Evolutionary conservation across 495 filamentous ascomycete species (phyloP).

Genomic region (Xylaria castorea): DNA sequence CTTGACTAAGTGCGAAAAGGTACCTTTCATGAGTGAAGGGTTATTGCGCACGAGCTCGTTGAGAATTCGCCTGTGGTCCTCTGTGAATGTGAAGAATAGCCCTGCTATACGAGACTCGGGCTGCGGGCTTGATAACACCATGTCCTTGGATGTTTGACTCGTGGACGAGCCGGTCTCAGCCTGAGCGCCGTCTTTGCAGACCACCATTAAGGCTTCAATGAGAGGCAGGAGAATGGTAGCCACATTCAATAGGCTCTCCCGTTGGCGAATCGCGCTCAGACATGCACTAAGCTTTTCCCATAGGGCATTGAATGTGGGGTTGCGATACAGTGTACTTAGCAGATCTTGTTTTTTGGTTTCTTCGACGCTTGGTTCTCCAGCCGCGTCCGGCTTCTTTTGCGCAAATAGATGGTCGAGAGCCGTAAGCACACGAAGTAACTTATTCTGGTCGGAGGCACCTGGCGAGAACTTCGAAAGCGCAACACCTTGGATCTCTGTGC

Average conservation of each 20-base stretch:
- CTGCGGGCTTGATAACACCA: conserved; percentile 77
- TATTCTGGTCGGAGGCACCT: conserved; percentile 92
- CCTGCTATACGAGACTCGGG: conserved; percentile 83
- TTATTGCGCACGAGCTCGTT: conserved; percentile 98
- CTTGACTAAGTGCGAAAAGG: conserved; percentile 93
- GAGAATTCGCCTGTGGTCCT: conserved; percentile 96
- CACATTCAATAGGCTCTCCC: conserved; percentile 94
- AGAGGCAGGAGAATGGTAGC: conserved; percentile 92
- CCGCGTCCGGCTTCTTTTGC: conserved; percentile 63
- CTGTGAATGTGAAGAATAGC: conserved; percentile 97
- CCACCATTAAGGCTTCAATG: conserved; percentile 97
- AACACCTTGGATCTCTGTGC: conserved; percentile 93
- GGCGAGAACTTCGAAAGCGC: conserved; percentile 96
- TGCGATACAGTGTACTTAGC: conserved; percentile 85
- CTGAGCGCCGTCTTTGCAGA: conserved; percentile 95
- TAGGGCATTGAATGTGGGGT: conserved; percentile 83
- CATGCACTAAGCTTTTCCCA: conserved; percentile 97
- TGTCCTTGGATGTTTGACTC: conserved; percentile 63
- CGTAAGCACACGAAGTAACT: conserved; percentile 89
- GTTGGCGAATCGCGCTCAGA: conserved; percentile 82
- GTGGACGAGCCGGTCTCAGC: conserved; percentile 64
- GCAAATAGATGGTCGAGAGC: conserved; percentile 93
- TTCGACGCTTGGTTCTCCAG: conserved; percentile 61
- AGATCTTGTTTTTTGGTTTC: conserved; percentile 76
- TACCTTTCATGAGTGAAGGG: conserved; percentile 97